Evolutionary conservation across 768 basidiomycete genomes (phyloP), one percentile per base, ranked within the genome.

Genomic region (Boletus vermiculosoides): DNA sequence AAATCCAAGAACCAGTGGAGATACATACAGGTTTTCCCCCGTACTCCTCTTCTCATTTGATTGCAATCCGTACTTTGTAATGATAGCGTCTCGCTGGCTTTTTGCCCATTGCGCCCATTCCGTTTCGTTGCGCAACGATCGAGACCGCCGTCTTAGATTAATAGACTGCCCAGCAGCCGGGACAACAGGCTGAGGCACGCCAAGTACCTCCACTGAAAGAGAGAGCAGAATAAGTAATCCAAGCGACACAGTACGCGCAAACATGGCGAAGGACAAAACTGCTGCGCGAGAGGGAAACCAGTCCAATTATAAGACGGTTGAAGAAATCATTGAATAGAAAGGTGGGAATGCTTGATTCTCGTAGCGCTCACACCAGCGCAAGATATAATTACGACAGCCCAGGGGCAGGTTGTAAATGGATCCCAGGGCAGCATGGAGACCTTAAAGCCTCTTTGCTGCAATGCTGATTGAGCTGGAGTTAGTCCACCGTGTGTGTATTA

Each of bases 21-120:
- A 25, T 22, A 55, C 62, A 0, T 63, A 83, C 83, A 80, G 64
- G 62, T 82, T 82, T 41, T 77, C 76, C 12, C 83, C 84, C 20
- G 71, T 64, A 13, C 72, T 72, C 45, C 84, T 74, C 65, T 76
- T 81, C 45, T 63, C 16, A 2, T 65, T 50, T 10, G 50, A 36
- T 52, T 30, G 51, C 25, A 64, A 58, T 6, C 78, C 75, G 56
- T 86, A 86, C 65, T 86, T 86, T 9, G 72, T 59, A 40, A 74
- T 65, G 53, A 85, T 63, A 11, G 66, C 67, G 33, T 75, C 69
- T 36, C 74, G 72, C 31, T 84, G 79, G n/a, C 61, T 64, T 57
- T 77, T 75, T 3, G 83, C 83, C 84, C 65, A 71, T 22, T 33
- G 56, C 16, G 61, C 63, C 63, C 61, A 63, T 36, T 71, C 65